Evolutionary conservation across 1,284 basidiomycete genomes (phyloP).

Genomic region (Macrocystidia cucumis): DNA sequence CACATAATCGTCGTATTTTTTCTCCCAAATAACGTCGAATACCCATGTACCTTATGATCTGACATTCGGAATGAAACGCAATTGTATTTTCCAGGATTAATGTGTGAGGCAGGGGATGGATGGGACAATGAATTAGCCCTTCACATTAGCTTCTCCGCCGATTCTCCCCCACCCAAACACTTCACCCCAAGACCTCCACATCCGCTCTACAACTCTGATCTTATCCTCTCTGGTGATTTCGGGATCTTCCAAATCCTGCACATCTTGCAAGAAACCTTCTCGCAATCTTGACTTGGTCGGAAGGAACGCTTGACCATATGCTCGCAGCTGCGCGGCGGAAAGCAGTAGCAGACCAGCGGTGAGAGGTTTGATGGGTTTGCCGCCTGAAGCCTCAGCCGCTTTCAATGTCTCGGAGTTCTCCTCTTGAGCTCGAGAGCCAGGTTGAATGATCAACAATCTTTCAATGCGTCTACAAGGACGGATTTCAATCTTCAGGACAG

Average conservation of each 20-base stretch:
- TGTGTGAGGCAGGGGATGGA: no score
- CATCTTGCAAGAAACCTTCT: conserved; percentile 80
- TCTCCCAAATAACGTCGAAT: background rate
- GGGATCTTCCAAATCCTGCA: conserved; percentile 78
- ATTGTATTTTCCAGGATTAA: no score
- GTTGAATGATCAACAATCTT: conserved; percentile 55
- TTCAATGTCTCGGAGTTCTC: no score
- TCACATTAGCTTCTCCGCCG: conserved; percentile 9
- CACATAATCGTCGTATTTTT: conserved; percentile 2
- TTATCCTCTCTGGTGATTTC: conserved; percentile 62
- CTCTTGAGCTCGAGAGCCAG: conserved; percentile 10
- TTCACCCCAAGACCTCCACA: conserved; percentile 86
- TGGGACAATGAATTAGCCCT: background rate
- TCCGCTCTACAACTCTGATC: conserved; percentile 72
- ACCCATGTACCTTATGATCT: conserved; percentile 1
- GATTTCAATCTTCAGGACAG: conserved; percentile 1
- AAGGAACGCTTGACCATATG: conserved; percentile 49
- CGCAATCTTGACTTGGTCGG: conserved; percentile 49
- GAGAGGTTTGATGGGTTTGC: conserved; percentile 35
- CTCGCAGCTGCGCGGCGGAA: conserved; percentile 60
- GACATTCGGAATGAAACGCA: no score
- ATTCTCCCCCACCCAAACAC: conserved; percentile 47
- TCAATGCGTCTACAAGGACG: conserved; percentile 56
- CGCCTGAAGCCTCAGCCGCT: no score
- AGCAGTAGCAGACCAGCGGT: conserved; percentile 71